A percentile compares a stretch with the other conserved stretches of the same genome.
Evolutionary conservation across 176 grass and related monocot genomes (phyloP).

Genomic region (Lolium multiflorum): DNA sequence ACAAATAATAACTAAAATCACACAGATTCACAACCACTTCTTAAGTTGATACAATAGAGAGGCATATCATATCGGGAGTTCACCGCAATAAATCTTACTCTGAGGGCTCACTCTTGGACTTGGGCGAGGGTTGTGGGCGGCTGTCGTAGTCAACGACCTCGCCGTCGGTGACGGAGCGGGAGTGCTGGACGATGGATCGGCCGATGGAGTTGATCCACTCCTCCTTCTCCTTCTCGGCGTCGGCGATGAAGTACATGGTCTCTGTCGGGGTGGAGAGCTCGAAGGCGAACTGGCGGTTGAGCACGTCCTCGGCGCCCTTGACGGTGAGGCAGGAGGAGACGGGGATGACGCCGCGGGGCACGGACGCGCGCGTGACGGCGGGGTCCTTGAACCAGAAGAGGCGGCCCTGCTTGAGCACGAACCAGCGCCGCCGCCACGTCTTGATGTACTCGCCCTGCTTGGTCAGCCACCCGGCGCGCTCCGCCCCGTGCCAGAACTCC

Average conservation of each 20-base stretch:
- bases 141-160: constrained; percentile 96
- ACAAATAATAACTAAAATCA: background rate
- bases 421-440: constrained; percentile 97
- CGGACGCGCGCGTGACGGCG: constrained; percentile 65
- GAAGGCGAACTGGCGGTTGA: constrained; percentile 90
- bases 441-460: constrained; percentile 99
- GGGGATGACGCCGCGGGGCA: constrained; percentile 83
- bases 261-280: constrained; percentile 83
- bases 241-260: constrained; percentile 99
- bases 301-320: constrained; percentile 94
- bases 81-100: constrained; percentile 36
- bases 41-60: constrained; percentile 23
- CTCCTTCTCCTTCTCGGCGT: constrained; percentile 98
- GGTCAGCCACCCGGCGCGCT: constrained; percentile 82
- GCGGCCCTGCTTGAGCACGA: constrained; percentile 92
- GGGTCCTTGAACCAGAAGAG: constrained; percentile 99
- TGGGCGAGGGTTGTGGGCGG: constrained; percentile 46
- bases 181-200: constrained; percentile 98
- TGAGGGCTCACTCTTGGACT: constrained; percentile 25
- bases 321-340: constrained; percentile 90
- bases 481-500: constrained; percentile 86
- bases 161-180: constrained; percentile 79
- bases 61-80: constrained; percentile 20
- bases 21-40: constrained; percentile 35
- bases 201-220: constrained; percentile 99